Base-by-base conservation (phyloP, 108 stramenopile species). In the Phaeodactylum tricornutum region DNA sequence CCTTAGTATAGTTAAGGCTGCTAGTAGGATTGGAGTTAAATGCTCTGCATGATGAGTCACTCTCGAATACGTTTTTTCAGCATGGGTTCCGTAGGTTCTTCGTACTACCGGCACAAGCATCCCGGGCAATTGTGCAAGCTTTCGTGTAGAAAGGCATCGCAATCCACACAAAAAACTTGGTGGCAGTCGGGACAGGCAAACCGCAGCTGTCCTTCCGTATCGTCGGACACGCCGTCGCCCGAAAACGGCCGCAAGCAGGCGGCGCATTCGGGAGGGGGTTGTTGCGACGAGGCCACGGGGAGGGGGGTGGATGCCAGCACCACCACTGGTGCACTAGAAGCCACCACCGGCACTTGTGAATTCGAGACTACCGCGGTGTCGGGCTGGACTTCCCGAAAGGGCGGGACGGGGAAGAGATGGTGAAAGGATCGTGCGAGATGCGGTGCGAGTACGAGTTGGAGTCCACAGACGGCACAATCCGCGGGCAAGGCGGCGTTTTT, bases 71-170 rank as follows among this genome's bases (percentile, higher is more conserved):
- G n/a, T n/a, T n/a, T n/a, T n/a, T n/a, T n/a, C n/a, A n/a, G n/a
- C n/a, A n/a, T n/a, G n/a, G n/a, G n/a, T n/a, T n/a, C n/a, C n/a
- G n/a, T n/a, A n/a, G n/a, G n/a, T n/a, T n/a, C n/a, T n/a, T n/a
- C n/a, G n/a, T n/a, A n/a, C n/a, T n/a, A n/a, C n/a, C n/a, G n/a
- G n/a, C n/a, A n/a, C 53, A 55, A 43, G 27, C 94, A 95, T 19
- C 88, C 87, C 2, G 94, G 94, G 62, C 94, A 95, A 59, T 92
- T 92, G 64, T 95, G 94, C 32, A 95, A 53, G 12, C 85, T 71
- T 50, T 88, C 91, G 59, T 95, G 94, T 32, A 95, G 51, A 62
- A 71, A 92, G 0, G 73, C 67, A 61, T 93, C 91, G 38, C 91
- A 95, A 53, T 87, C 81, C 20, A 78, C 70, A 54, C 94, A 95